Evolutionary conservation across 2,329 filamentous ascomycete species (phyloP).

Genomic region (Fusarium hostae): DNA sequence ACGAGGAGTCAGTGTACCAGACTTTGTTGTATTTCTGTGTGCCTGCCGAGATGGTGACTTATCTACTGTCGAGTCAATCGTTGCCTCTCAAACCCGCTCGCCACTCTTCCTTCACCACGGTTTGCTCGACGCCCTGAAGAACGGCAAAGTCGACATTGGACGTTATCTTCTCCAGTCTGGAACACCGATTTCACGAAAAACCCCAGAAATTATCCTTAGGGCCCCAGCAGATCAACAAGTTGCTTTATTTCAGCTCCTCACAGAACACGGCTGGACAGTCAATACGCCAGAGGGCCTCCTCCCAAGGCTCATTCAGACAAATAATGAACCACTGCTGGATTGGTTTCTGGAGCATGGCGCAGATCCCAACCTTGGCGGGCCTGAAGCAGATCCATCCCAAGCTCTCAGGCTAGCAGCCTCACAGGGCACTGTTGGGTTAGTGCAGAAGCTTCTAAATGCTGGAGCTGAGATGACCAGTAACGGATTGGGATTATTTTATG

Average conservation of each 20-base stretch:
- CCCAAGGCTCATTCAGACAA: background rate
- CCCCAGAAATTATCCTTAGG: slow-evolving; percentile 3
- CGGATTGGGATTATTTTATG: slow-evolving; percentile 25
- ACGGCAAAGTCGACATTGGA: slow-evolving; percentile 20
- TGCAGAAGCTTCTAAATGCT: slow-evolving; percentile 24
- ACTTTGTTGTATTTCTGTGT: background rate
- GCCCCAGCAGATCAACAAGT: slow-evolving; percentile 10
- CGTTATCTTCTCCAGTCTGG: slow-evolving; percentile 19
- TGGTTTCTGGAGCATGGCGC: slow-evolving; percentile 37
- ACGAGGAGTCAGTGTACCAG: background rate
- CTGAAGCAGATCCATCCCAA: slow-evolving; percentile 9
- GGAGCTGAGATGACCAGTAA: slow-evolving; percentile 27
- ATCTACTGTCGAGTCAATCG: background rate
- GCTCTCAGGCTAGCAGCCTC: slow-evolving; percentile 29
- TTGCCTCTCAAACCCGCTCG: background rate
- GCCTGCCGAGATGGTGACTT: slow-evolving; percentile 21
- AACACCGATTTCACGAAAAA: slow-evolving; percentile 22
- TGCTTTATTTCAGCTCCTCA: slow-evolving; percentile 19
- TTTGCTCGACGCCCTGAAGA: background rate
- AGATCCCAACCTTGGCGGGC: slow-evolving; percentile 33
- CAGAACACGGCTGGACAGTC: slow-evolving; percentile 23
- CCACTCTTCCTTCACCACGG: slow-evolving; percentile 4
- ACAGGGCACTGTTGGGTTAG: slow-evolving; percentile 5
- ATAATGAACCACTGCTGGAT: slow-evolving; percentile 11
- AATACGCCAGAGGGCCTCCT: slow-evolving; percentile 27